Base-by-base conservation (phyloP, 352 stramenopile species). In the Pythium brachiatum region DNA sequence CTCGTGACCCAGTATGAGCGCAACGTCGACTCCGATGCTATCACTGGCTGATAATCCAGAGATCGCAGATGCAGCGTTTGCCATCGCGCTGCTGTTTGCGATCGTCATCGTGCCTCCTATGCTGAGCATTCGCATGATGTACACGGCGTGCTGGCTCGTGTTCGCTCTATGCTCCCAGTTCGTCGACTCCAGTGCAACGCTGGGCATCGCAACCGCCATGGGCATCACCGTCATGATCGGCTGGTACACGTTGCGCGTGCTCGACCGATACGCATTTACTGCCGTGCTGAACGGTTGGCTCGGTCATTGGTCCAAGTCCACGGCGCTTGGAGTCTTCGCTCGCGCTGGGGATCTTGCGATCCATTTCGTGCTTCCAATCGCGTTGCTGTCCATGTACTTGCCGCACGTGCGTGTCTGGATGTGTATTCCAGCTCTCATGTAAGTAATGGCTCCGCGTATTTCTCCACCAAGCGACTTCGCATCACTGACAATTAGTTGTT, bases 171-270 rank as follows among this genome's bases (percentile, higher is more conserved):
- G 73, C 29, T 77, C 78, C 29, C 79, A 88, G 60, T 47, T 79
- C 50, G 23, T 86, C 34, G 65, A 75, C 36, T 90, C 82, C 18
- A 72, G 82, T 36, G 76, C 81, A 7, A 77, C 78, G 25, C 71
- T 92, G 20, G 85, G 85, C 51, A 86, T 94, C 26, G 78, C 83
- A 20, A 90, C 85, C 9, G 88, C 85, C 25, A 90, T 90, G 75
- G 81, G 85, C 16, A 85, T 91, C 67, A 92, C 85, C 23, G 83
- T 94, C 67, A 94, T 94, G 85, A 82, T 91, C 31, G 82, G 83
- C 15, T 94, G 85, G 85, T 92, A 92, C 71, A 83, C 83, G 38
- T 66, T 94, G 39, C 83, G 85, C 21, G 62, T 90, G 9, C 81
- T 90, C 53, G 85, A 94, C 57, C 81, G 85, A 32, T 82, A 80